Evolutionary conservation across 768 basidiomycete genomes (phyloP).

Genomic region (Russula earlei): DNA sequence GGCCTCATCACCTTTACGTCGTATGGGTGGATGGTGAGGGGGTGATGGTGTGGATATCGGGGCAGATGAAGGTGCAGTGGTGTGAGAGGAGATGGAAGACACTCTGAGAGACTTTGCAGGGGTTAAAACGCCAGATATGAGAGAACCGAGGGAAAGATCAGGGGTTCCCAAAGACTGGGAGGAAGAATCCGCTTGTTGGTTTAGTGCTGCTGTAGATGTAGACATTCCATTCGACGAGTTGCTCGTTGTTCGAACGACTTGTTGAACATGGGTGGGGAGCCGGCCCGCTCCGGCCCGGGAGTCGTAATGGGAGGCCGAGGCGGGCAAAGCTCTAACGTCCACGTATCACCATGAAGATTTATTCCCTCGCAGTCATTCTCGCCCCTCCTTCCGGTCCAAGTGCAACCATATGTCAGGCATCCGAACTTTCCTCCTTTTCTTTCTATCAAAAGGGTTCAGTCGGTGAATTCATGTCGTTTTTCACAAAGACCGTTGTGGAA

Average conservation of each 20-base stretch:
- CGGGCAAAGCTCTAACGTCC: too few relatives aligned
- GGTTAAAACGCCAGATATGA: conserved; percentile 18
- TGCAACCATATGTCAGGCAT: conserved; percentile 55
- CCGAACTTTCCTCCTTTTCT: conserved; percentile 82
- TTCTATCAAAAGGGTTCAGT: conserved; percentile 89
- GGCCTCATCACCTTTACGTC: conserved; percentile 13
- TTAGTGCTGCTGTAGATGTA: conserved; percentile 14
- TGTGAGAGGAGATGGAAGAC: conserved; percentile 17
- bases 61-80: conserved; percentile 20
- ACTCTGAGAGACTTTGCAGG: conserved; percentile 20
- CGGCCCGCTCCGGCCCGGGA: background rate
- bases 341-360: conserved; percentile 67
- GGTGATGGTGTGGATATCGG: conserved; percentile 21
- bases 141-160: conserved; percentile 22
- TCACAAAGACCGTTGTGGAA: conserved; percentile 86
- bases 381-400: conserved; percentile 55
- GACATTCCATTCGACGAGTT: conserved; percentile 7
- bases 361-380: conserved; percentile 63
- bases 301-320: too few relatives aligned
- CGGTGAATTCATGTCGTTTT: conserved; percentile 89
- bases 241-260: background rate
- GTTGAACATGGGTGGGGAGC: too few relatives aligned
- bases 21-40: conserved; percentile 10
- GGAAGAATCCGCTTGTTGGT: conserved; percentile 12
- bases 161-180: conserved; percentile 15